Conservation (phyloP, 179 eudicot genomes). For the Vitellaria paradoxa region DNA sequence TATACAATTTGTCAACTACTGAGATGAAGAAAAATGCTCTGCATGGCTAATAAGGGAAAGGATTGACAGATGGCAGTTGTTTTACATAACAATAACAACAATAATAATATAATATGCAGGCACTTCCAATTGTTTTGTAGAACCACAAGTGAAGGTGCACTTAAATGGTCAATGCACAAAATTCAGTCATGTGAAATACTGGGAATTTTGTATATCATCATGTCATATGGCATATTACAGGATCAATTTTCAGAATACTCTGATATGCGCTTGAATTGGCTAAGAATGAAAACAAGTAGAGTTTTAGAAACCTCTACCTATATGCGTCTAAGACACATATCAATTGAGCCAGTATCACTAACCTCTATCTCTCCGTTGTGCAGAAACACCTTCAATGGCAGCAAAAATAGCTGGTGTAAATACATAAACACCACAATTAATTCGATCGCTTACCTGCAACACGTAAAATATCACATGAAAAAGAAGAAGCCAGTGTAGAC, state of each 20-base stretch:
- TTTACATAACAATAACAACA: no score
- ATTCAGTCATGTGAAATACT: no score
- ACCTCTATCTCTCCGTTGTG: constrained; percentile 73
- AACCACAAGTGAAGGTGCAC: no score
- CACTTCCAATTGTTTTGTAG: not conserved
- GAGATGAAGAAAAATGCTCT: not conserved
- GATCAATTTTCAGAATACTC: no score
- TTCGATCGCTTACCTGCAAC: constrained; percentile 84
- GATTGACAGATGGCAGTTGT: not conserved
- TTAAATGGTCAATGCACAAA: no score
- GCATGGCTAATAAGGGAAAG: not conserved
- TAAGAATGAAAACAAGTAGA: no score
- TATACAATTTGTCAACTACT: not conserved
- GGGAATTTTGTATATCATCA: no score
- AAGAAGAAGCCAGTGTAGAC: no score
- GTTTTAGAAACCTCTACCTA: no score
- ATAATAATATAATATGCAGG: no score
- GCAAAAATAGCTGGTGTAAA: constrained; percentile 81
- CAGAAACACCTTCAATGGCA: constrained; percentile 57
- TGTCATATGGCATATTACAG: no score
- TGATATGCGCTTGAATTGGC: no score
- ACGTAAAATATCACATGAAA: not conserved
- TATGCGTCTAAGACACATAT: not conserved
- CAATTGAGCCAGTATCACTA: constrained; percentile 13
- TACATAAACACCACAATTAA: constrained; percentile 87